phyloP scores from a whole-genome alignment of 257 asterid species.

The Solanum lycopersicoides region DNA sequence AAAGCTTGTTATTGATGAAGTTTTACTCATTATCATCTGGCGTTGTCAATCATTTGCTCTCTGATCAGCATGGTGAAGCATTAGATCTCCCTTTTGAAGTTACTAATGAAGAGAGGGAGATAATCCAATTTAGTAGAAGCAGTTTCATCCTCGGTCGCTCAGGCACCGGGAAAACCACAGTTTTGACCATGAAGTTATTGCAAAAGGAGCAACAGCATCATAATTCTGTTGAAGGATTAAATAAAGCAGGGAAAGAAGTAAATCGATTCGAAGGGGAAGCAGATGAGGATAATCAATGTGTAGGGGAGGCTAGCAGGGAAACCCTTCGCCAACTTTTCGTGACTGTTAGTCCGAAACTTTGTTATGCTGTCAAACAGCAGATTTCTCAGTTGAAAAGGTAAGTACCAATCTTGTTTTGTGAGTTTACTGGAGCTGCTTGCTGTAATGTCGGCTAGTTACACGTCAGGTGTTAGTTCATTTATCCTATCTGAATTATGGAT shows the following conservation, averaged over 20 bases:
- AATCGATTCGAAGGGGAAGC: neutral
- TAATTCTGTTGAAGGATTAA: constrained; percentile 24
- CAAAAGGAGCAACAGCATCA: constrained; percentile 34
- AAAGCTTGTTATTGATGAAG: constrained; percentile 56
- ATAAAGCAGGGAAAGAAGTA: neutral
- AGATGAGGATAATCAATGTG: neutral
- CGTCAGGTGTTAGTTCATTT: too few species aligned
- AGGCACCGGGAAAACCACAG: constrained; percentile 67
- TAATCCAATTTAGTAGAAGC: constrained; percentile 34
- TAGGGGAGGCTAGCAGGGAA: neutral
- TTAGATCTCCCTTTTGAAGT: constrained; percentile 62
- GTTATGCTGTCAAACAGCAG: constrained; percentile 59
- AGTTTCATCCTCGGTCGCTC: constrained; percentile 64
- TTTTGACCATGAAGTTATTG: constrained; percentile 49
- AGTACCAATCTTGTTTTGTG: neutral
- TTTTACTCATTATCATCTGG: constrained; percentile 49
- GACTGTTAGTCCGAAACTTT: constrained; percentile 60
- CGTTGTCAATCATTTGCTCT: constrained; percentile 42
- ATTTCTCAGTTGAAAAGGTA: constrained; percentile 51
- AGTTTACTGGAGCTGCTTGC: neutral
- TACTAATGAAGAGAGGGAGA: constrained; percentile 50
- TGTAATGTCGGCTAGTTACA: too few species aligned
- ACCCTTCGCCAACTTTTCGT: constrained; percentile 51
- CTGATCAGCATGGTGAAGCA: constrained; percentile 30
- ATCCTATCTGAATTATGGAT: too few species aligned